Percentiles rank a stretch among this genome's conserved stretches.
Evolutionary conservation across 306 rosid species (phyloP).

Genomic region (Corylus avellana): DNA sequence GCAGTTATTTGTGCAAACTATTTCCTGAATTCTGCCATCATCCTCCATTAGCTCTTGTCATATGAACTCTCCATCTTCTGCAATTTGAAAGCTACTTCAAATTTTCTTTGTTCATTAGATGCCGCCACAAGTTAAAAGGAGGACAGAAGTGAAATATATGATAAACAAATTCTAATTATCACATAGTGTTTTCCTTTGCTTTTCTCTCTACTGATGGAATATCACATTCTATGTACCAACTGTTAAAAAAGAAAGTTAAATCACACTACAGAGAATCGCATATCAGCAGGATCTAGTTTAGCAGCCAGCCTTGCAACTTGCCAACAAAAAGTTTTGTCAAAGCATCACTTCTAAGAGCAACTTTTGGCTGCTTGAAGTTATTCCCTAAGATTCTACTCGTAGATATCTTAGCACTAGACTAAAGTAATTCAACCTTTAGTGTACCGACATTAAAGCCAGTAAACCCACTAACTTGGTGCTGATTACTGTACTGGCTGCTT

Average conservation of each 20-base stretch:
- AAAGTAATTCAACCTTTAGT: slow-evolving; percentile 12
- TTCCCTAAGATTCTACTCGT: background rate
- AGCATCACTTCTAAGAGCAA: background rate
- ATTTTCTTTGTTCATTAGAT: too few relatives aligned
- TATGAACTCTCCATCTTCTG: background rate
- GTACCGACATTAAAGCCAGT: slow-evolving; percentile 23
- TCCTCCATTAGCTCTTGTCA: slow-evolving; percentile 2
- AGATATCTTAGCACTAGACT: background rate
- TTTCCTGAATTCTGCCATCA: background rate
- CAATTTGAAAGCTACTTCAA: too few relatives aligned
- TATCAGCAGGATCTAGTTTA: slow-evolving; percentile 1
- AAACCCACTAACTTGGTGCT: slow-evolving; percentile 37
- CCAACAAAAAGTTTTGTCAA: background rate
- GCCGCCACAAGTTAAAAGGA: background rate
- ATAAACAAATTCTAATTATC: background rate
- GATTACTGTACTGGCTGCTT: slow-evolving; percentile 32
- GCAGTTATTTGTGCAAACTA: background rate
- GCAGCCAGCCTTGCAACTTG: slow-evolving; percentile 30
- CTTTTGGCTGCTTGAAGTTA: slow-evolving; percentile 1
- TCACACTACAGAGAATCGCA: background rate
- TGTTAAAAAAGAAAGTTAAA: background rate
- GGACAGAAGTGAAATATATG: too few relatives aligned
- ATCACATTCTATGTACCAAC: background rate
- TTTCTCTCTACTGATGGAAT: background rate
- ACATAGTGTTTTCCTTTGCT: background rate